Percentiles rank a stretch among this genome's conserved stretches.
These are phyloP conservation scores for Cutaneotrichosporon spelunceum DNA, from an alignment of 1,284 basidiomycete species.

Conservation along the genomic window DNA sequence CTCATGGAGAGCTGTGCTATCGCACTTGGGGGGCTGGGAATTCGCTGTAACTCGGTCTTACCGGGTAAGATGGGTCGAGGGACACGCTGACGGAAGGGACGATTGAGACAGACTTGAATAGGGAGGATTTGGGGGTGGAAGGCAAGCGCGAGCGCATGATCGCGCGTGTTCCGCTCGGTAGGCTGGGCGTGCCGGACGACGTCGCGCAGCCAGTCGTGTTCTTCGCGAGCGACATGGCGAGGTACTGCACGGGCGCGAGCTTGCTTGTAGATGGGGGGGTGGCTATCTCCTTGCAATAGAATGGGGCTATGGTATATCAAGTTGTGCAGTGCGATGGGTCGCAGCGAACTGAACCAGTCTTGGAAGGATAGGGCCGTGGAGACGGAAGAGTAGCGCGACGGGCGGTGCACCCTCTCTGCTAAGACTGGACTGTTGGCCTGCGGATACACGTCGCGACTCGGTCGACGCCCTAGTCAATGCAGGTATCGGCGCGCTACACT, in stretches of 20 bases:
- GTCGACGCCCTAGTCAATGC: no score
- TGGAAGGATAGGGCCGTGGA: no score
- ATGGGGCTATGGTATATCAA: no score
- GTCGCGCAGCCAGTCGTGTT: conserved; percentile 74
- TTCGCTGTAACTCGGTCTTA: conserved; percentile 60
- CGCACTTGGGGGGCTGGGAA: conserved; percentile 69
- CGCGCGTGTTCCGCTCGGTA: conserved; percentile 63
- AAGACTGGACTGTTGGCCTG: no score
- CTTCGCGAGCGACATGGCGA: conserved; percentile 68
- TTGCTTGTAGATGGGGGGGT: conserved; percentile 73
- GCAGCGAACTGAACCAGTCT: no score
- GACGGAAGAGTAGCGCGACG: no score
- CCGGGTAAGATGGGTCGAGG: conserved; percentile 39
- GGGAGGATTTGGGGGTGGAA: conserved; percentile 65
- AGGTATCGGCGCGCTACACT: no score
- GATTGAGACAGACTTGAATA: conserved; percentile 71
- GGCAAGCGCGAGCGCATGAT: conserved; percentile 65
- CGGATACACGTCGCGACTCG: no score
- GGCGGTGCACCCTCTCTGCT: no score
- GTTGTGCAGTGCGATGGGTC: no score
- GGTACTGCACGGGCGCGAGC: conserved; percentile 55
- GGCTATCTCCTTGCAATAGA: conserved; percentile 71
- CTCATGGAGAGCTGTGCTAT: conserved; percentile 80
- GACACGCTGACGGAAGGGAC: conserved; percentile 55
- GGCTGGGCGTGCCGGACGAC: conserved; percentile 71